These are phyloP conservation scores for Narthecium ossifragum DNA, from an alignment of 106 monocot genomes.

Conservation along the genomic window DNA sequence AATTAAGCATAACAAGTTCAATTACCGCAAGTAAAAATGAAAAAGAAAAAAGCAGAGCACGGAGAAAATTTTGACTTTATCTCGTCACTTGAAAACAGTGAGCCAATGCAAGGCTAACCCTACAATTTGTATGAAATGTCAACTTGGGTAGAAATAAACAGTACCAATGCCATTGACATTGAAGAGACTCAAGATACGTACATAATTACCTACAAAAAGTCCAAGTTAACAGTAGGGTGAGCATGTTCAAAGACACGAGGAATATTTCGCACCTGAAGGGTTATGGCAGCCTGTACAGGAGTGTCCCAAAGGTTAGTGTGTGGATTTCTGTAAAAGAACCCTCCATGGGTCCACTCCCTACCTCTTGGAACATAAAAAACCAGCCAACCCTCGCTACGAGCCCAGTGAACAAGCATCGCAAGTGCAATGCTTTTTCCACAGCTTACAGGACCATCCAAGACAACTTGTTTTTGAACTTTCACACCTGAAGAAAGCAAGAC, in stretches of 20 bases:
- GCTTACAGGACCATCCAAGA: conserved; percentile 94
- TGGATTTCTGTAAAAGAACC: conserved; percentile 81
- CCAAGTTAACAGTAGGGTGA: background rate
- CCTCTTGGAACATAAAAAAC: conserved; percentile 98
- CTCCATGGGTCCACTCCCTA: conserved; percentile 91
- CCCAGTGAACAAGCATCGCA: conserved; percentile 99
- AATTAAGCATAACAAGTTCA: too few relatives aligned
- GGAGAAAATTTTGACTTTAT: too few relatives aligned
- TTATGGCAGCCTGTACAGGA: conserved; percentile 65
- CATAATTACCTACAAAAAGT: too few relatives aligned
- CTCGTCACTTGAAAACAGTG: too few relatives aligned
- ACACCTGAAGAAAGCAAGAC: conserved; percentile 37
- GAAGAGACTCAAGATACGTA: too few relatives aligned
- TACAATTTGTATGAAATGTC: too few relatives aligned
- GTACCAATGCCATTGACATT: too few relatives aligned
- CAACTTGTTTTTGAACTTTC: conserved; percentile 70
- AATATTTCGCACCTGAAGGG: conserved; percentile 55
- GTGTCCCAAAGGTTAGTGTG: conserved; percentile 83
- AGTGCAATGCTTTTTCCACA: conserved; percentile 94
- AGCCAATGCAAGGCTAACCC: too few relatives aligned
- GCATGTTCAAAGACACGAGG: background rate
- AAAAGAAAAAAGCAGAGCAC: too few relatives aligned
- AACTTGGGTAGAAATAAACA: too few relatives aligned
- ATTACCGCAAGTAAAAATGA: too few relatives aligned
- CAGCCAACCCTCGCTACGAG: conserved; percentile 89